Conservation (phyloP, 139 green algal genomes). For the Haematococcus lacustris region DNA sequence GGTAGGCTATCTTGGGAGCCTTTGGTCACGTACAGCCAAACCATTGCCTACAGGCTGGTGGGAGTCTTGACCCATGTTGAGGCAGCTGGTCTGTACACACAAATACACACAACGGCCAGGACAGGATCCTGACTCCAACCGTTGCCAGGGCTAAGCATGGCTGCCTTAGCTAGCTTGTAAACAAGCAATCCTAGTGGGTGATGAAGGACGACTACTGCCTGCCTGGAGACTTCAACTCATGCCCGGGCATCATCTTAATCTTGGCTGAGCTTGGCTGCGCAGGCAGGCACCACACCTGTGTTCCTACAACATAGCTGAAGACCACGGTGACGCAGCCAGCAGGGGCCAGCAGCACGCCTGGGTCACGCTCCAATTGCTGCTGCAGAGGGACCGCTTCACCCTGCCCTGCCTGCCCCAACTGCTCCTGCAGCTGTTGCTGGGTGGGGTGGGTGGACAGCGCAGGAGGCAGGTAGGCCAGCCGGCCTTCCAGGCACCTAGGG, state of each 20-base stretch:
- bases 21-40: neutral
- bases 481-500: conserved; percentile 17
- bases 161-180: too few species aligned
- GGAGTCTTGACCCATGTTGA: neutral
- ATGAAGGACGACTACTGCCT: neutral
- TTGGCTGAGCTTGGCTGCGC: neutral
- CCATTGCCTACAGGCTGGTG: neutral
- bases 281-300: neutral
- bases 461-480: conserved; percentile 17
- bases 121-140: too few species aligned
- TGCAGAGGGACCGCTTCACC: too few species aligned
- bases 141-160: neutral
- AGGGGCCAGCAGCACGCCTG: conserved; percentile 23
- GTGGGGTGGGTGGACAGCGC: neutral
- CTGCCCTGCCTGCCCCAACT: too few species aligned
- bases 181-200: too few species aligned
- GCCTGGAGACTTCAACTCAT: neutral
- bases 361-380: conserved; percentile 11
- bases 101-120: too few species aligned
- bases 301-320: conserved; percentile 34
- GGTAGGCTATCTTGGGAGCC: too few species aligned
- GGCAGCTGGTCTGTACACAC: neutral
- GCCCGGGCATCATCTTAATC: neutral
- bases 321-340: conserved; percentile 31
- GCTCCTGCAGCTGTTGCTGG: too few species aligned